Conservation (phyloP, 176 grass and related monocot species). For the Ampelocalamus luodianensis region DNA sequence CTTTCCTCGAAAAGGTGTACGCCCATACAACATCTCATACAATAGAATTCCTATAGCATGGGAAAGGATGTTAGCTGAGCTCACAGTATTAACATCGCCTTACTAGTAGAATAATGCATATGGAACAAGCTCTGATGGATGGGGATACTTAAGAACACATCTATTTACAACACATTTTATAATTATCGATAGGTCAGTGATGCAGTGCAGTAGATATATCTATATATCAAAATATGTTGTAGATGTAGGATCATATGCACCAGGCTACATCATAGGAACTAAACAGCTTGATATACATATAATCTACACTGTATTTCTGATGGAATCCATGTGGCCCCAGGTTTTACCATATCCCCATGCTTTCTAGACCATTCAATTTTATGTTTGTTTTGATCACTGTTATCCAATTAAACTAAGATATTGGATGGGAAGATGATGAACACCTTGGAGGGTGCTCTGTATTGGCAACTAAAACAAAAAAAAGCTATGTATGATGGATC, state of each 20-base stretch:
- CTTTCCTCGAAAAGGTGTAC: conserved; percentile 98
- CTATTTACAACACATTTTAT: conserved; percentile 23
- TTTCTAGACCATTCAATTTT: not conserved
- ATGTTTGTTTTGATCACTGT: not conserved
- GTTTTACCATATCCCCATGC: not conserved
- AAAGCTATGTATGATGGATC: not conserved
- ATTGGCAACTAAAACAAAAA: not conserved
- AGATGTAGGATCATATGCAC: conserved; percentile 9
- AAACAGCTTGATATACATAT: not conserved
- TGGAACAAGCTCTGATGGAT: not conserved
- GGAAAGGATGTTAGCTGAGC: conserved; percentile 32
- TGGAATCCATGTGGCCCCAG: not conserved
- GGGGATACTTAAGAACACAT: conserved; percentile 10
- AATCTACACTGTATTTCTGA: not conserved
- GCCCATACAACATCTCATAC: conserved; percentile 98
- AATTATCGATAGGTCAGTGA: conserved; percentile 21
- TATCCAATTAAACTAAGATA: not conserved
- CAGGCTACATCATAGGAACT: not conserved
- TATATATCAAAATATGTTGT: conserved; percentile 22
- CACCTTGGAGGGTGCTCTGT: not conserved
- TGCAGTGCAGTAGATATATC: not conserved
- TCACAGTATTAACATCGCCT: conserved; percentile 10
- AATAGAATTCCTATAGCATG: conserved; percentile 82
- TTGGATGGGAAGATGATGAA: not conserved
- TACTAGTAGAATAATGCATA: conserved; percentile 30